A percentile compares a stretch with the other conserved stretches of the same genome.
These are phyloP conservation scores for Batrachochytrium dendrobatidis DNA, from an alignment of 371 early-diverging fungal genomes.

Conservation along the genomic window DNA sequence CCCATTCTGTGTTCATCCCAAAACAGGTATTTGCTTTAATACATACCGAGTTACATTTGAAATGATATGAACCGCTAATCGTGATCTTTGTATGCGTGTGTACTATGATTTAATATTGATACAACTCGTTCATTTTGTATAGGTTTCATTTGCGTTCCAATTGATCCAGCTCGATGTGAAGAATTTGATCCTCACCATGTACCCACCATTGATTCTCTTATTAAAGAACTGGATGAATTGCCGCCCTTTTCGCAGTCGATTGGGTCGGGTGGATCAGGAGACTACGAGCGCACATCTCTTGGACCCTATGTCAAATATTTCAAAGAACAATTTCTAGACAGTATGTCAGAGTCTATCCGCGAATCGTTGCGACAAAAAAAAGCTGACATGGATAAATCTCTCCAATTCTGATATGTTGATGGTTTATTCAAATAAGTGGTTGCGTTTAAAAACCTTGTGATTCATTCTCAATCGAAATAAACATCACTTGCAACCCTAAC, in stretches of 20 bases:
- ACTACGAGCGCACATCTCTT: constrained; percentile 55
- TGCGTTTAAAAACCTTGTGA: background rate
- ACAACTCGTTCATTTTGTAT: background rate
- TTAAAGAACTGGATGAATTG: constrained; percentile 43
- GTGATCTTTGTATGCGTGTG: background rate
- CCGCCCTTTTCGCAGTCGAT: background rate
- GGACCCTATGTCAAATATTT: constrained; percentile 58
- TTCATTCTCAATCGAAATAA: background rate
- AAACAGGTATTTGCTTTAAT: constrained; percentile 46
- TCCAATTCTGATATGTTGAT: constrained; percentile 18
- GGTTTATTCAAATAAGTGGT: background rate
- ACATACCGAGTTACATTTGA: background rate
- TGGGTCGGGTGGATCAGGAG: constrained; percentile 21
- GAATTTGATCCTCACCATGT: constrained; percentile 72
- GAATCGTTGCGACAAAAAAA: constrained; percentile 13
- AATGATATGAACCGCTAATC: background rate
- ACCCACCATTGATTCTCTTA: constrained; percentile 63
- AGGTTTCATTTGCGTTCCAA: constrained; percentile 89
- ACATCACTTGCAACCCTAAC: background rate
- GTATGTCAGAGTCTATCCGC: constrained; percentile 36
- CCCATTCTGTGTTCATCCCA: constrained; percentile 98
- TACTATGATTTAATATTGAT: background rate
- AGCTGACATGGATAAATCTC: constrained; percentile 20
- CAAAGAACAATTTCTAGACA: constrained; percentile 53
- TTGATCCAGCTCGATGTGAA: constrained; percentile 65